Conservation (phyloP, 371 early-diverging fungal genomes). For the Blastocladiella emersonii region DNA sequence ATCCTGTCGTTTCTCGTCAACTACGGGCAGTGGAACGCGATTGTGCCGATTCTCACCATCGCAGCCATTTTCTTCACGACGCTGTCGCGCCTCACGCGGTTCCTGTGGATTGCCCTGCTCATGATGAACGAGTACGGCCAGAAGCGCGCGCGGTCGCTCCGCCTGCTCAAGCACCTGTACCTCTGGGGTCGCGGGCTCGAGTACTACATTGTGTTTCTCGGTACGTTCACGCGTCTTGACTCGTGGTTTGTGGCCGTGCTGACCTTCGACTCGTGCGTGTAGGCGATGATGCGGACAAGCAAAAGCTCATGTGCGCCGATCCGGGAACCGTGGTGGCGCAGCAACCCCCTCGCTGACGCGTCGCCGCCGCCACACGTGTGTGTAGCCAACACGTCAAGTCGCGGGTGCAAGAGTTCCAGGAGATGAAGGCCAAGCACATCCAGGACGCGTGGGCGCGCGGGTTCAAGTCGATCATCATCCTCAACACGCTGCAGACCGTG, state of each 20-base stretch:
- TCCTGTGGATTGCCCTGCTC: background rate
- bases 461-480: slow-evolving; percentile 1
- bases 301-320: slow-evolving; percentile 2
- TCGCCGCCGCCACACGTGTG: background rate
- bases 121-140: slow-evolving; percentile 4
- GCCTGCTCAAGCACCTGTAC: background rate
- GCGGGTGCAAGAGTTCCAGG: background rate
- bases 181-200: slow-evolving; percentile 3
- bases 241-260: too few relatives aligned
- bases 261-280: too few relatives aligned
- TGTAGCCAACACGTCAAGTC: slow-evolving; percentile 5
- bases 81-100: background rate
- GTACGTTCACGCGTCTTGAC: background rate
- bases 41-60: background rate
- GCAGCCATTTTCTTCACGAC: background rate
- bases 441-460: background rate
- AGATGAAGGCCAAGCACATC: background rate
- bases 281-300: slow-evolving; percentile 1
- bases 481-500: slow-evolving; percentile 2
- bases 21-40: too few relatives aligned
- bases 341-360: background rate
- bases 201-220: slow-evolving; percentile 3
- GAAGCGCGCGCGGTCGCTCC: background rate
- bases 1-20: background rate
- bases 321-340: background rate